Evolutionary conservation across 2,329 filamentous ascomycete genomes (phyloP).

Genomic region (Tolypocladium album): DNA sequence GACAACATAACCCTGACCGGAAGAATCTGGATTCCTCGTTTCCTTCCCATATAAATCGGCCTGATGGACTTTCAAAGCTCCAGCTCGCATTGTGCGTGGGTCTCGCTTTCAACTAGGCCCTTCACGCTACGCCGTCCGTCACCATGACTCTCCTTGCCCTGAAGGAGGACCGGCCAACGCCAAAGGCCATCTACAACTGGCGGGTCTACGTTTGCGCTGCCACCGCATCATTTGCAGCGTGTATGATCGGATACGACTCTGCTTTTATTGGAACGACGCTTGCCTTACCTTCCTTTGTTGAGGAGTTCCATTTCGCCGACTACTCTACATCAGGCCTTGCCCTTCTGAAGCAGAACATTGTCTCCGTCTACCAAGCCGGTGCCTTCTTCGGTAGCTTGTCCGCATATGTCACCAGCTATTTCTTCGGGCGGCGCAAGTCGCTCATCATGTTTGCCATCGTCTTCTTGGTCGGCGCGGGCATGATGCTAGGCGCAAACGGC

Average conservation of each 20-base stretch:
- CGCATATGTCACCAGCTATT: slow-evolving; percentile 9
- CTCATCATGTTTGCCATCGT: slow-evolving; percentile 9
- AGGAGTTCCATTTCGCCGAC: slow-evolving; percentile 53
- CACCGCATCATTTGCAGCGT: slow-evolving; percentile 44
- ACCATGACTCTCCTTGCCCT: slow-evolving; percentile 37
- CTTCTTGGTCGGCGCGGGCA: slow-evolving; percentile 9
- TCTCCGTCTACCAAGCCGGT: slow-evolving; percentile 58
- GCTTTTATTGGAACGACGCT: slow-evolving; percentile 74
- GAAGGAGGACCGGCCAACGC: slow-evolving; percentile 46
- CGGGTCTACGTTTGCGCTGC: slow-evolving; percentile 44
- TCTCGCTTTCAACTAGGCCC: neutral
- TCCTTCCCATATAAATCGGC: neutral
- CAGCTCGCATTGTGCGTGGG: neutral
- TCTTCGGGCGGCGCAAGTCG: slow-evolving; percentile 9
- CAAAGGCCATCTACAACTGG: slow-evolving; percentile 49
- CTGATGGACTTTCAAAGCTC: neutral
- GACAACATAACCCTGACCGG: neutral
- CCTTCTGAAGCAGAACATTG: slow-evolving; percentile 62
- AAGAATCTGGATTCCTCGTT: neutral
- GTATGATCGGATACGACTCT: slow-evolving; percentile 53
- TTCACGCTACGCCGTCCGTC: neutral
- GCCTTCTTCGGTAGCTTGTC: slow-evolving; percentile 12
- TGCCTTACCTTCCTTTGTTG: slow-evolving; percentile 55
- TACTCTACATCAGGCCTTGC: slow-evolving; percentile 39
- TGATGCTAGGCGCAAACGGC: slow-evolving; percentile 37